Base-by-base conservation (phyloP, 352 stramenopile genomes). In the Phytophthora citricola region DNA sequence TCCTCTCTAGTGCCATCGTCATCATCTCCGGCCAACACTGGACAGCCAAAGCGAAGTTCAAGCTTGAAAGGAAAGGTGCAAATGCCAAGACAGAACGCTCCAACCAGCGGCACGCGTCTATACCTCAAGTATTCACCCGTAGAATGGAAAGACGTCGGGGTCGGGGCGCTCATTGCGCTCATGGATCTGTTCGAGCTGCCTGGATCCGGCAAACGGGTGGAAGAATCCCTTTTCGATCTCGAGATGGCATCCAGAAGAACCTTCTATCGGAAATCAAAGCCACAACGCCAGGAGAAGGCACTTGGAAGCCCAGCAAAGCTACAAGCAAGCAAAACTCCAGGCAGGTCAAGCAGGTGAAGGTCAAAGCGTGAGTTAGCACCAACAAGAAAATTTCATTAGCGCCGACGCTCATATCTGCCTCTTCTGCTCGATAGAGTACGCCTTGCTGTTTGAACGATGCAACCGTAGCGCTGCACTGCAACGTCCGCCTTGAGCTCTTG, bases 131-230 rank as follows among this genome's bases (percentile, higher is more conserved):
- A 90, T 29, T 81, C 82, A 0, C 84, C 85, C 6, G 68, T 62
- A 7, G 79, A 83, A 31, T 95, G 84, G 82, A 79, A 58, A 29
- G 83, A 92, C 27, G 85, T 95, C 12, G 87, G 87, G 1, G 76
- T 87, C 5, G 85, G 82, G 2, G 79, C 77, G 17, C 51, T 90
- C 27, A 36, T 89, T 2, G 81, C 85, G 0, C 51, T 95, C 2
- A 46, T 93, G 4, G 85, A 94, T 53, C 50, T 92, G 15, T 86
- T 85, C 36, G 66, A 84, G 47, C 63, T 92, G 10, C 72, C 81
- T 12, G 66, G 66, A 27, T 48, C 54, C 22, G 65, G 63, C 11
- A 51, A 73, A 22, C 53, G 44, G 11, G 45, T 82, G 11, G 51
- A 71, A 3, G 61, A 78, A 20, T 91, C 83, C 74, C 80, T 1